Percentiles rank a stretch among this genome's conserved stretches.
Evolutionary conservation across 2,329 filamentous ascomycete species (phyloP).

Genomic region (Trichophyton mentagrophytes): DNA sequence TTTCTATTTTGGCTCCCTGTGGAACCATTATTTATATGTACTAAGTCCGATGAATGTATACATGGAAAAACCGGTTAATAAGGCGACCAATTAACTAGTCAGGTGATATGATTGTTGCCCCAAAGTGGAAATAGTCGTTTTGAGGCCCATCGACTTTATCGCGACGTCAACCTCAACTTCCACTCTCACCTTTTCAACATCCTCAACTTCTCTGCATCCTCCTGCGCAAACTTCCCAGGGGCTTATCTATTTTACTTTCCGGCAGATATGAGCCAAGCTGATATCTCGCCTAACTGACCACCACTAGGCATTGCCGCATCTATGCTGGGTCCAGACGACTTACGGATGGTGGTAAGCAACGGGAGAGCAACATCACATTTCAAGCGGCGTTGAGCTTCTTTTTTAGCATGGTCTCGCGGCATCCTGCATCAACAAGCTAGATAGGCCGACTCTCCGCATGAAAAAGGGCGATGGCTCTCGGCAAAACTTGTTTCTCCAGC

Average conservation of each 20-base stretch:
- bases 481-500: background rate
- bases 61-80: background rate
- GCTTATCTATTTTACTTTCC: background rate
- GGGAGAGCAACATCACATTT: background rate
- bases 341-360: background rate
- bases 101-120: background rate
- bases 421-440: background rate
- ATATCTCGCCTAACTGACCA: background rate
- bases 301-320: background rate
- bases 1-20: background rate
- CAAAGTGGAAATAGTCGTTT: background rate
- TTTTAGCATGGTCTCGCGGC: background rate
- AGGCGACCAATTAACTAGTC: background rate
- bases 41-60: background rate
- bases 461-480: background rate
- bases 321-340: background rate
- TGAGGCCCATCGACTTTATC: background rate
- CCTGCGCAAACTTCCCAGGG: too few relatives aligned
- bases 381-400: background rate
- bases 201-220: background rate
- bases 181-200: background rate
- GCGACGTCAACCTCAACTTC: background rate
- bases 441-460: background rate
- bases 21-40: background rate
- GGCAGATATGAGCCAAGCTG: background rate